Base-by-base conservation (phyloP, 2,329 filamentous ascomycete genomes). In the Ascochyta clinopodiicola region DNA sequence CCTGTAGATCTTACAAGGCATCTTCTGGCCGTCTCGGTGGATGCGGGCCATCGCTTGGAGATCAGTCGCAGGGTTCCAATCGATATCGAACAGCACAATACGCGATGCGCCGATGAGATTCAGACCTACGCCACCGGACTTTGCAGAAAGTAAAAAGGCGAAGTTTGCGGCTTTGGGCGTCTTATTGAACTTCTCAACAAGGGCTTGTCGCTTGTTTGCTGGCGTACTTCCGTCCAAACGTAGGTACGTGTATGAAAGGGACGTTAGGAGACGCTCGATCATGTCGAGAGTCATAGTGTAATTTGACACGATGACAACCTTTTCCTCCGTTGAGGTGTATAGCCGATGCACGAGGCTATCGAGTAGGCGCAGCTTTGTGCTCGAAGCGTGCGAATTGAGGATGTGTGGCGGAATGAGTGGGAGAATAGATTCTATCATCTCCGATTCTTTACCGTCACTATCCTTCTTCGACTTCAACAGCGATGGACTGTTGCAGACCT, bases 11-110 rank as follows among this genome's bases (percentile, higher is more conserved):
- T 84, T 85, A 59, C 88, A 89, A 3, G 84, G 84, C 10, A 80
- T 76, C 69, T 87, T 88, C 69, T 91, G 88, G 0, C 88, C 88
- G 63, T 90, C 87, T 44, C 88, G 83, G 68, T 91, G 88, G 42
- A 91, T 88, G 13, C 88, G 85, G 12, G 88, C 88, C 87, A 91
- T 90, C 7, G 88, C 88, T 70, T 91, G 88, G 19, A 88, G 77
- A 64, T 91, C 88, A 0, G 86, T 89, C 0, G 87, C 86, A 1
- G 88, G 88, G 64, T 91, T 91, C 88, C 88, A 91, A 73, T 91
- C 88, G 8, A 89, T 84, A 63, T 91, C 88, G 63, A 89, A 91
- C 1, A 91, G 82, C 5, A 91, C 78, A 2, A 91, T 81, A 21
- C 88, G 83, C 29, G 86, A 88, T 5, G 88, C 88, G 9, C 88